Evolutionary conservation across 192 early-diverging fungal genomes (phyloP), one percentile per base, ranked within the genome.

Genomic region (Glomus cerebriforme): DNA sequence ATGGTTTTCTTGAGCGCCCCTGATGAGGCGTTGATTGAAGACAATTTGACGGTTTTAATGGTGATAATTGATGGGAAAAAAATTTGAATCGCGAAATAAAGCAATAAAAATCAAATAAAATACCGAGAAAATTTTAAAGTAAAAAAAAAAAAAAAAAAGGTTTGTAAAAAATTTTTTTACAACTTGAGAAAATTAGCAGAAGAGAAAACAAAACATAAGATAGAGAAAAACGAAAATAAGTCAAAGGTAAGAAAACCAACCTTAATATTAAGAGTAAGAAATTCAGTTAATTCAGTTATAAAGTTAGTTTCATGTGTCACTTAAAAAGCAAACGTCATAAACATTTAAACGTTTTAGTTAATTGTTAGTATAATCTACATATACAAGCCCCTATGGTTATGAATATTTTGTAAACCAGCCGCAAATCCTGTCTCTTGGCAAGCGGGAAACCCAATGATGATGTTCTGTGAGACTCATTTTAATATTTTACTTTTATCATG

Each of bases 11-110:
- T 59, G 26, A 39, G 59, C 45, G 49, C 43, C 73, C 73, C 58
- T 59, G 73, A 59, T 59, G 73, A 75, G 73, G 58, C 73, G 73
- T 58, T 35, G 32, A 34, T 58, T 75, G 73, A 58, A 58, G 73
- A 37, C 73, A 75, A 58, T 75, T 75, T 75, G 73, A 35, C 73
- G 73, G 58, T 59, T 60, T 75, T 59, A 68, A 68, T 35, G 34
- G 34, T n/a, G 13, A 64, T n/a, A 68, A 68, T 35, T 35, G 29
- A 19, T 35, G 66, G 66, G 34, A 39, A 68, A 19, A 68, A 68
- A 68, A 2, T 9, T 2, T 35, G 32, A 68, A 35, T 68, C 66
- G 34, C 66, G 32, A 68, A 35, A 68, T 5, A 39, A 27, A 63
- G 3, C 26, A 63, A 26, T 13, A 24, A 63, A 63, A 63, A 19